Evolutionary conservation across 306 rosid genomes (phyloP).

Genomic region (Pyrus bretschneideri): DNA sequence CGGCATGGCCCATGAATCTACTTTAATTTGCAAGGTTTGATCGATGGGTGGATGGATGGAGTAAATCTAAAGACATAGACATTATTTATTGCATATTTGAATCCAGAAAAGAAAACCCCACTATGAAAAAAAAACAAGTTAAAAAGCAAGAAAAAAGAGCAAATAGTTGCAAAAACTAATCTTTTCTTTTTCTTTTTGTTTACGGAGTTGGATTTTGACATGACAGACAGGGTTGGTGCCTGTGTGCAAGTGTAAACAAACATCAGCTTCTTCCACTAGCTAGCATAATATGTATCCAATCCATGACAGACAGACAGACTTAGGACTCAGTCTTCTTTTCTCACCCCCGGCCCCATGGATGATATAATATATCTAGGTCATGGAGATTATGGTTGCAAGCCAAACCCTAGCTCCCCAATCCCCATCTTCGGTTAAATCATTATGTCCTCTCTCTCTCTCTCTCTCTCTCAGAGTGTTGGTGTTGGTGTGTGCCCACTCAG

Average conservation of each 20-base stretch:
- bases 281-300: constrained; percentile 32
- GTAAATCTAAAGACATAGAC: constrained; percentile 57
- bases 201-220: neutral
- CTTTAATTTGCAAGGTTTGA: constrained; percentile 55
- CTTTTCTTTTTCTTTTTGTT: constrained; percentile 5
- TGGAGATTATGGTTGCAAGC: constrained; percentile 57
- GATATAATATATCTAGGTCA: constrained; percentile 5
- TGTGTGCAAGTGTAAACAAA: constrained; percentile 44
- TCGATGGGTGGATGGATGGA: constrained; percentile 22
- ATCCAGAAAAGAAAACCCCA: constrained; percentile 33
- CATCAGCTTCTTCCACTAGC: constrained; percentile 56
- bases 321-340: constrained; percentile 36
- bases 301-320: constrained; percentile 30
- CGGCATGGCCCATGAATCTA: constrained; percentile 26
- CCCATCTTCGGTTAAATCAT: constrained; percentile 39
- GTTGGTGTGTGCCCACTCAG: constrained; percentile 40
- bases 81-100: constrained; percentile 45
- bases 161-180: constrained; percentile 31
- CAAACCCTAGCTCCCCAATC: constrained; percentile 41
- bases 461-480: neutral
- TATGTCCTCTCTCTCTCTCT: constrained; percentile 24
- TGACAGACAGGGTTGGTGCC: constrained; percentile 28
- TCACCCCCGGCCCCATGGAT: constrained; percentile 31
- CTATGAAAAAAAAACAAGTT: constrained; percentile 20
- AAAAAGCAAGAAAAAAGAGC: constrained; percentile 20